phyloP scores from a whole-genome alignment of 2,329 filamentous ascomycete genomes.

The Exserohilum turcica region DNA sequence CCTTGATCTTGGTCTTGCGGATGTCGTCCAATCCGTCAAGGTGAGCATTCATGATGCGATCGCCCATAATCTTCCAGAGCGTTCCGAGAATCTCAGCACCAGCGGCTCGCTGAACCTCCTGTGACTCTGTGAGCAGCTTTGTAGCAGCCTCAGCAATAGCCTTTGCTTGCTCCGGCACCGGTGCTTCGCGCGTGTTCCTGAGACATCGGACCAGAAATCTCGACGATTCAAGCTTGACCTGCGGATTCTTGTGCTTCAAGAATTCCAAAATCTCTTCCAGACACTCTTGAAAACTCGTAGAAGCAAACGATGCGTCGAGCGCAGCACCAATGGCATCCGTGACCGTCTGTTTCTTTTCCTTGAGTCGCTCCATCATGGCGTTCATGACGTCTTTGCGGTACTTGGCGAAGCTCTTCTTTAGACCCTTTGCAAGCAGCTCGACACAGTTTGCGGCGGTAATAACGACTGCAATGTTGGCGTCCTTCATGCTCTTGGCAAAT shows the following conservation, averaged over 20 bases:
- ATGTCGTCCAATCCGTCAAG: constrained; percentile 94
- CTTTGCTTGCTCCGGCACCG: constrained; percentile 80
- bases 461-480: constrained; percentile 94
- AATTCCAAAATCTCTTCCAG: constrained; percentile 89
- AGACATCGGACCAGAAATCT: constrained; percentile 91
- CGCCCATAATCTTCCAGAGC: constrained; percentile 97
- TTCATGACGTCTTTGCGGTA: constrained; percentile 81
- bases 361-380: constrained; percentile 91
- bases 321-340: constrained; percentile 86
- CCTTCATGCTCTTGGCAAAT: constrained; percentile 97
- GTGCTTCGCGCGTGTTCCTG: constrained; percentile 80
- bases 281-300: constrained; percentile 78
- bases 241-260: constrained; percentile 92
- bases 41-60: constrained; percentile 91
- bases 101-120: constrained; percentile 80
- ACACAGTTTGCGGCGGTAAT: constrained; percentile 92
- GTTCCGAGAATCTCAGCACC: constrained; percentile 93
- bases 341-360: constrained; percentile 93
- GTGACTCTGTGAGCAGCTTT: constrained; percentile 88
- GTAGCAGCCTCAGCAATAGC: constrained; percentile 86
- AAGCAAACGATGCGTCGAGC: constrained; percentile 71
- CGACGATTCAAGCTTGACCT: constrained; percentile 94
- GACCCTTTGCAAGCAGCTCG: constrained; percentile 82
- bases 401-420: constrained; percentile 77
- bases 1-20: constrained; percentile 92